Conservation (phyloP, 768 basidiomycete species). For the Termitomyces sp. region DNA sequence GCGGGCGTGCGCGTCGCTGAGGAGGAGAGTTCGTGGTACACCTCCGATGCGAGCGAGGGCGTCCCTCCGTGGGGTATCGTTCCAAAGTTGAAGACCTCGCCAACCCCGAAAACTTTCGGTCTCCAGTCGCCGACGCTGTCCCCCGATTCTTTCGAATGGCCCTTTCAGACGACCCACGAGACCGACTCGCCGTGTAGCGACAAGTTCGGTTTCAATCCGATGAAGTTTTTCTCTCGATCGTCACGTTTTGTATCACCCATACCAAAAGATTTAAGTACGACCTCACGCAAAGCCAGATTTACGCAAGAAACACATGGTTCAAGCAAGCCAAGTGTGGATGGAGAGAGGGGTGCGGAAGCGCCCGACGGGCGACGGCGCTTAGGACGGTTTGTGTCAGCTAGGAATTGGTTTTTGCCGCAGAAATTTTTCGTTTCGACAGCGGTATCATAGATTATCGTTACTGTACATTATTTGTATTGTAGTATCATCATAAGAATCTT, state of each 20-base stretch:
- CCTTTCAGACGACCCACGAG: neutral
- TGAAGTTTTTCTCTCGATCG: constrained; percentile 10
- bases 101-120: constrained; percentile 1
- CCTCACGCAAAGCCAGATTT: neutral
- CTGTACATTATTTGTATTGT: neutral
- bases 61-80: neutral
- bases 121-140: constrained; percentile 2
- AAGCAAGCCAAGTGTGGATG: neutral
- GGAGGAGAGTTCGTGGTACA: neutral
- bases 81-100: neutral
- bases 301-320: neutral
- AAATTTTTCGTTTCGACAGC: constrained; percentile 9
- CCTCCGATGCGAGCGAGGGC: neutral
- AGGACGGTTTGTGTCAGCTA: constrained; percentile 6
- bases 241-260: constrained; percentile 1
- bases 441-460: neutral
- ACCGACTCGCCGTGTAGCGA: neutral
- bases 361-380: constrained; percentile 3
- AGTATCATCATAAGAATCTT: neutral
- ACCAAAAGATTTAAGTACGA: neutral
- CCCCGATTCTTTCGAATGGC: neutral
- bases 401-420: constrained; percentile 11
- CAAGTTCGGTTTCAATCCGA: constrained; percentile 5
- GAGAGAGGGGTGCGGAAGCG: neutral
- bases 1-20: neutral